Evolutionary conservation across 2,329 filamentous ascomycete genomes (phyloP).

Genomic region (Aaosphaeria arxii): DNA sequence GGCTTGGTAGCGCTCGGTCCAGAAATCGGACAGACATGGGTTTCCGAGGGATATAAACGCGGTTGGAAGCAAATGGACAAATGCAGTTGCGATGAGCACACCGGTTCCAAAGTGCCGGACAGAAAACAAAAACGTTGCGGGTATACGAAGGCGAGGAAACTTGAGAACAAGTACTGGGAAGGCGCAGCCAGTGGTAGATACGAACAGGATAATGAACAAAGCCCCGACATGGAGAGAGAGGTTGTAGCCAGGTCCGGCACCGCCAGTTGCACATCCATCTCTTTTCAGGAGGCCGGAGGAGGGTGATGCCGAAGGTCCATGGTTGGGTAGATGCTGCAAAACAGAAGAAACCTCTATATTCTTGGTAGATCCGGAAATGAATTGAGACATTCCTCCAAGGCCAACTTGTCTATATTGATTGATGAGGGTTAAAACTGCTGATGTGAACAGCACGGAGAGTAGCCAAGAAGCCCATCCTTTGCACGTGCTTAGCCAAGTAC

Average conservation of each 20-base stretch:
- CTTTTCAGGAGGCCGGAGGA: constrained; percentile 6
- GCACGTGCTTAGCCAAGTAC: too few species aligned
- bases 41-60: constrained; percentile 49
- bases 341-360: too few species aligned
- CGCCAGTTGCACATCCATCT: constrained; percentile 18
- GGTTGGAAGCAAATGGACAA: constrained; percentile 68
- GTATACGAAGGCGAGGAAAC: constrained; percentile 59
- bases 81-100: constrained; percentile 78
- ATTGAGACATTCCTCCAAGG: neutral
- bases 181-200: constrained; percentile 50
- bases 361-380: neutral
- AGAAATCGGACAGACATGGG: constrained; percentile 55
- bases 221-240: constrained; percentile 27
- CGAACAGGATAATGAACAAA: constrained; percentile 33
- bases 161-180: constrained; percentile 60
- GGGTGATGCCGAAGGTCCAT: too few species aligned
- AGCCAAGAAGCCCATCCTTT: too few species aligned
- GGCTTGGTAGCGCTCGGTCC: constrained; percentile 57
- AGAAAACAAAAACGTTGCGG: constrained; percentile 58
- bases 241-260: constrained; percentile 23
- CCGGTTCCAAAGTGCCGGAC: constrained; percentile 64
- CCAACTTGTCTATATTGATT: too few species aligned
- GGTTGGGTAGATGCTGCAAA: too few species aligned
- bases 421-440: too few species aligned
- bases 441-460: too few species aligned